Evolutionary conservation across 2,329 filamentous ascomycete species (phyloP), one percentile per base, ranked within the genome.

Genomic region (Albophoma yamanashiensis): DNA sequence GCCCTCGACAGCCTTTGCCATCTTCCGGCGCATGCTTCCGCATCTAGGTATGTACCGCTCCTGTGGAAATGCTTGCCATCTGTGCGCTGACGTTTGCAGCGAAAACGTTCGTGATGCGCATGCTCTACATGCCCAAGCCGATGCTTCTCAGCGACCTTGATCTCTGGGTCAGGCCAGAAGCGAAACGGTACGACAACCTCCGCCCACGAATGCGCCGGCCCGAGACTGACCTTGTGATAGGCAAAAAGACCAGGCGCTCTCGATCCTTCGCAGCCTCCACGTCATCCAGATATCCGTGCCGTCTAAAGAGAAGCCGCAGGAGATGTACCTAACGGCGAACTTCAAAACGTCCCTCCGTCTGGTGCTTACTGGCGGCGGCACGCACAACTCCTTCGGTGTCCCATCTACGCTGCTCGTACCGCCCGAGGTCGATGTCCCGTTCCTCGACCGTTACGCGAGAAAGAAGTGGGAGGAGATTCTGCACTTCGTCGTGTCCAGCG

Each of bases 21-120:
- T 99, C 69, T 97, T 97, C 74, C 86, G 94, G 66, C 92, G 94
- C 77, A 97, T 99, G 92, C 83, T 99, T 61, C 91, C 94, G 61
- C 89, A 95, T 70, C 78, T 97, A 63, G 91, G 89, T 92, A 69
- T 78, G 67, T 27, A n/a, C 20, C 6, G 38, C 11, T 12, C 45
- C 57, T 47, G 47, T 22, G 17, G 8, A 20, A 27, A 3, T n/a
- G 22, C 5, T 14, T 34, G 31, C 22, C 0, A 9, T 9, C 22
- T 27, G 45, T 47, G 31, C 56, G 40, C 58, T 59, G 42, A 59
- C 57, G n/a, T 40, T 39, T 38, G 67, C 25, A 91, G 93, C 94
- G 67, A 97, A 99, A 81, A 91, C 87, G 20, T 89, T 99, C 69
- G 93, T 99, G 62, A 96, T 97, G 88, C 89, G 90, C 45, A 86